phyloP scores from a whole-genome alignment of 2,329 filamentous ascomycete genomes.

The Aspergillus terreus region DNA sequence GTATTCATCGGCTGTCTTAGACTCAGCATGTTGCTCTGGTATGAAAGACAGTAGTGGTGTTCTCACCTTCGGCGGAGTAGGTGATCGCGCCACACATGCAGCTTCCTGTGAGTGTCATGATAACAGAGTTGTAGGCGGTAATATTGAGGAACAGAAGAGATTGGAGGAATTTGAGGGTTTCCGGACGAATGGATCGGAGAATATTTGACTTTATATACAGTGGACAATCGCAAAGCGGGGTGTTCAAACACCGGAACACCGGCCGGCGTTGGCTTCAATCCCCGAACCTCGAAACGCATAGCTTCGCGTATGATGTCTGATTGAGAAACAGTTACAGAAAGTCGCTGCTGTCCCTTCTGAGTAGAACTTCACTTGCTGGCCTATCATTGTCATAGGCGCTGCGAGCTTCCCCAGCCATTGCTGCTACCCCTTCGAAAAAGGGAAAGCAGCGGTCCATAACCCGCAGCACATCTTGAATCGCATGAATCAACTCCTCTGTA shows the following conservation, averaged over 20 bases:
- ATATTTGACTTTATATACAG: background rate
- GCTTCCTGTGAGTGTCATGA: slow-evolving; percentile 28
- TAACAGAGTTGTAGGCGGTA: background rate
- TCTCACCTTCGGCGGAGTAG: slow-evolving; percentile 26
- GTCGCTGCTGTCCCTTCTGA: background rate
- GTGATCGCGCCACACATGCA: slow-evolving; percentile 33
- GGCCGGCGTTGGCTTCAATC: too few species aligned
- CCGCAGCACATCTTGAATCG: background rate
- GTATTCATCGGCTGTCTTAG: slow-evolving; percentile 37
- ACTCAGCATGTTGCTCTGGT: background rate
- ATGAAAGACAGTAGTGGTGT: too few species aligned
- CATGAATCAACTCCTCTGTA: background rate
- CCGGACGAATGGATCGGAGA: too few species aligned
- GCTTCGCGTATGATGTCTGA: too few species aligned
- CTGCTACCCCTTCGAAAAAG: background rate
- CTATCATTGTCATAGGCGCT: background rate
- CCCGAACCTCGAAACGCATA: too few species aligned
- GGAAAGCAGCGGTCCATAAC: background rate
- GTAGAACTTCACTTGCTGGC: too few species aligned
- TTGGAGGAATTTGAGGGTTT: background rate
- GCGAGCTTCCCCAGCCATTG: background rate
- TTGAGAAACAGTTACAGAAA: too few species aligned
- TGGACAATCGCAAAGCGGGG: too few species aligned
- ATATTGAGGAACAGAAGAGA: background rate
- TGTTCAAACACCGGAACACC: too few species aligned